These are phyloP conservation scores for Phytophthora hybrid DNA, from an alignment of 352 stramenopile genomes.

Conservation along the genomic window DNA sequence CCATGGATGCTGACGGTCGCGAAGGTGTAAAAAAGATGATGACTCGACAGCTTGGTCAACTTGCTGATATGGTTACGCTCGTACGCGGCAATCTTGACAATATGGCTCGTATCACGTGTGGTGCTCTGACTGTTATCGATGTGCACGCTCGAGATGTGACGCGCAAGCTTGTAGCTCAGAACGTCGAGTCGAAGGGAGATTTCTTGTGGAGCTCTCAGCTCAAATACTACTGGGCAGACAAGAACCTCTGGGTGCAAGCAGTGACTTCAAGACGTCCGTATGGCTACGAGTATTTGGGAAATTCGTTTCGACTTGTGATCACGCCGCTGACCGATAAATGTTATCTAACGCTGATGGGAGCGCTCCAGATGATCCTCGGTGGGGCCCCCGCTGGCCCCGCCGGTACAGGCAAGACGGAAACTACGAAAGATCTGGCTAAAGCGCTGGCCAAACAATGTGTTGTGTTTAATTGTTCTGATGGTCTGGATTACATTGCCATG, in stretches of 20 bases:
- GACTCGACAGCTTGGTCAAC: conserved; percentile 83
- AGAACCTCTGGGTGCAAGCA: conserved; percentile 89
- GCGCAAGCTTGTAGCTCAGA: conserved; percentile 89
- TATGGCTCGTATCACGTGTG: conserved; percentile 89
- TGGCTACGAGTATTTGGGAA: conserved; percentile 97
- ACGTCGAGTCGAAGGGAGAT: conserved; percentile 90
- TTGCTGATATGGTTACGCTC: conserved; percentile 94
- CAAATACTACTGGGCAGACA: conserved; percentile 95
- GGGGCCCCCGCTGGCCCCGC: conserved; percentile 93
- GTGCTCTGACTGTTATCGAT: conserved; percentile 94
- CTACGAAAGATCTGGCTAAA: conserved; percentile 96
- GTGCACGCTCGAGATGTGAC: conserved; percentile 97
- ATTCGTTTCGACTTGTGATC: conserved; percentile 96
- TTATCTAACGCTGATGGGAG: conserved; percentile 96
- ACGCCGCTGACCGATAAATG: conserved; percentile 97
- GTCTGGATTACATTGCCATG: conserved; percentile 95
- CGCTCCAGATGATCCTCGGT: conserved; percentile 95
- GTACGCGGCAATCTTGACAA: conserved; percentile 92
- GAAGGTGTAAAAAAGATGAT: conserved; percentile 88
- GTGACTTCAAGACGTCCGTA: conserved; percentile 93
- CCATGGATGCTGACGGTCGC: conserved; percentile 78
- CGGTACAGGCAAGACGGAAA: conserved; percentile 96
- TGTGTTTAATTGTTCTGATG: conserved; percentile 95
- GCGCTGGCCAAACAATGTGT: conserved; percentile 96
- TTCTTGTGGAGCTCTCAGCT: conserved; percentile 90